Conservation (phyloP, 257 asterid genomes). For the Forsythia viridissima region DNA sequence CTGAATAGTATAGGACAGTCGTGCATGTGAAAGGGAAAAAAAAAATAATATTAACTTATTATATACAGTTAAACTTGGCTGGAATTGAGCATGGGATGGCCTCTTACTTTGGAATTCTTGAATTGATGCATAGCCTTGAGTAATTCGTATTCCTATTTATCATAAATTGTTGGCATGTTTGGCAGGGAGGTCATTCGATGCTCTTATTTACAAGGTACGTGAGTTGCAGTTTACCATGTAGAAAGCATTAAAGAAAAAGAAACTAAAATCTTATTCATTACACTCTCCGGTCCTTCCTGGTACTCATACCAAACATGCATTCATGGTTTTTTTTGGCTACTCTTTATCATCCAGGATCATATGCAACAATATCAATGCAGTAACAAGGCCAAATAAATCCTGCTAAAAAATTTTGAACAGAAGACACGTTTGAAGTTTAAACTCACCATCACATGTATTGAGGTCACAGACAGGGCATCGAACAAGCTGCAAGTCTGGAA, state of each 20-base stretch:
- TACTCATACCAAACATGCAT: background rate
- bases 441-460: constrained; percentile 90
- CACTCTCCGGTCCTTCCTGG: background rate
- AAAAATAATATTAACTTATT: background rate
- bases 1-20: background rate
- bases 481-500: constrained; percentile 91
- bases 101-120: background rate
- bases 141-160: background rate
- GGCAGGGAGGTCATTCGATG: background rate
- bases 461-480: constrained; percentile 96
- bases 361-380: background rate
- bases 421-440: background rate
- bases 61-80: background rate
- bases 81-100: background rate
- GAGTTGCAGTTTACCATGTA: background rate
- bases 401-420: background rate
- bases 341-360: constrained; percentile 3
- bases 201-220: background rate
- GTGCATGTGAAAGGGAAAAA: background rate
- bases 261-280: background rate
- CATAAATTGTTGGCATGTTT: background rate
- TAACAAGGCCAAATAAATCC: background rate
- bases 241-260: background rate
- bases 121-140: background rate
- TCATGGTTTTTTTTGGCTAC: background rate